phyloP scores from a whole-genome alignment of 2,329 filamentous ascomycete species.

The Capronia coronata region DNA sequence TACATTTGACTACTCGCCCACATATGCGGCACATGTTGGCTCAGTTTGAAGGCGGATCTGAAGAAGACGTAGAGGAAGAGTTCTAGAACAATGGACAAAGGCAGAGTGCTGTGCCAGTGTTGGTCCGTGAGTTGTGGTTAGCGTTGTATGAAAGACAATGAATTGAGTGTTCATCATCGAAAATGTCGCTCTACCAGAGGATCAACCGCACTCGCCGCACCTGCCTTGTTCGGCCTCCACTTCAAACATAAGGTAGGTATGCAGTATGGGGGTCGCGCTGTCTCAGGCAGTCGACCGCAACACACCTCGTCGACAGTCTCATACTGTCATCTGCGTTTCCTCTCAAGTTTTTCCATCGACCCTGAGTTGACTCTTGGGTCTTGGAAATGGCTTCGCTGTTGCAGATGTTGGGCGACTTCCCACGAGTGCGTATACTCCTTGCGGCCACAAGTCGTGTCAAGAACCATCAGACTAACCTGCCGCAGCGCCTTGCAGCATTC shows the following conservation, averaged over 20 bases:
- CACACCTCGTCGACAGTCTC: background rate
- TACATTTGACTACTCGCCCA: constrained; percentile 27
- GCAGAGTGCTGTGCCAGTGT: background rate
- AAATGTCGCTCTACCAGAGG: background rate
- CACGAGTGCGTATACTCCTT: constrained; percentile 21
- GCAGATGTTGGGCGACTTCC: constrained; percentile 27
- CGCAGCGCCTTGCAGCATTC: constrained; percentile 65
- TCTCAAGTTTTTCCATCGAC: background rate
- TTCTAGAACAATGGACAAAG: background rate
- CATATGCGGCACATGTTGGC: constrained; percentile 28
- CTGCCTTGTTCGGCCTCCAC: constrained; percentile 4
- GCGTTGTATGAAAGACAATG: background rate
- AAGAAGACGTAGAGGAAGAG: background rate
- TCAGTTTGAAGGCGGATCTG: background rate
- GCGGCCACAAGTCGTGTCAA: constrained; percentile 1
- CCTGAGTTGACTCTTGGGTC: background rate
- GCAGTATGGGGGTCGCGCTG: background rate
- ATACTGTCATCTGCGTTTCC: background rate
- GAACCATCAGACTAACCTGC: constrained; percentile 4
- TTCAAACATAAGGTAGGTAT: too few species aligned
- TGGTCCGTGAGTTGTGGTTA: background rate
- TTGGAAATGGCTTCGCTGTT: constrained; percentile 28
- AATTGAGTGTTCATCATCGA: background rate
- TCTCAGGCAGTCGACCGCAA: background rate
- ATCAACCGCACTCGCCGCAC: constrained; percentile 20